Conservation (phyloP, 306 rosid species). For the Citrullus mucosospermus region DNA sequence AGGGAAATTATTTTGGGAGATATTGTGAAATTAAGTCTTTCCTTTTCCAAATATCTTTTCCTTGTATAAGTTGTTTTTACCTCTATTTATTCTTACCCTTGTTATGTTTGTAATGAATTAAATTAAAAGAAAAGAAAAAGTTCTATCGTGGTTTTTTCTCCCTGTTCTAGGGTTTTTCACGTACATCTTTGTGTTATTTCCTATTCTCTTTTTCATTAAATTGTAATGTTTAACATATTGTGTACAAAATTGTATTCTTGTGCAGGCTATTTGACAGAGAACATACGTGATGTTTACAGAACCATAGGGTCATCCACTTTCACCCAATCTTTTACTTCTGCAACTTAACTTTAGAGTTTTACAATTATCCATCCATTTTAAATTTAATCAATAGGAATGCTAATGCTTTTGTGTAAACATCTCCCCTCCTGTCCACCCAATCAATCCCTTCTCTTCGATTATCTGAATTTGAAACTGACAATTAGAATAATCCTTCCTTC, state of each 20-base stretch:
- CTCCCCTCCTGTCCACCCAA: not conserved
- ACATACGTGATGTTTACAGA: slow-evolving; percentile 31
- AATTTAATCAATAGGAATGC: not conserved
- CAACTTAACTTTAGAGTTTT: slow-evolving; percentile 1
- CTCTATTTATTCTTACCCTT: too few relatives aligned
- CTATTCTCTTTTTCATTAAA: too few relatives aligned
- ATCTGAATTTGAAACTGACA: not conserved
- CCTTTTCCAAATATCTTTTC: too few relatives aligned
- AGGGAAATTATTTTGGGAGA: too few relatives aligned
- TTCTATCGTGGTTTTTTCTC: too few relatives aligned
- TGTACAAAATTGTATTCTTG: slow-evolving; percentile 8
- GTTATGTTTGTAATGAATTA: too few relatives aligned
- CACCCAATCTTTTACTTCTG: slow-evolving; percentile 8
- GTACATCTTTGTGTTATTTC: too few relatives aligned
- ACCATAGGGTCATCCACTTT: slow-evolving; percentile 44
- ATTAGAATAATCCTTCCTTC: slow-evolving; percentile 7
- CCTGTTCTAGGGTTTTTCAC: too few relatives aligned
- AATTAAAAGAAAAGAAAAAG: too few relatives aligned
- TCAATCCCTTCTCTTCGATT: not conserved
- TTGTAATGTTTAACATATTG: not conserved
- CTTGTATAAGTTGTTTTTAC: too few relatives aligned
- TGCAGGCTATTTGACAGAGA: slow-evolving; percentile 75
- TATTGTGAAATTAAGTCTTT: too few relatives aligned
- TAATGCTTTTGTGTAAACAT: not conserved
- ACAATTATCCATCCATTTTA: not conserved